A percentile compares a stretch with the other conserved stretches of the same genome.
These are phyloP conservation scores for Candida ipomoeae DNA, from an alignment of 805 yeast species.

Conservation along the genomic window DNA sequence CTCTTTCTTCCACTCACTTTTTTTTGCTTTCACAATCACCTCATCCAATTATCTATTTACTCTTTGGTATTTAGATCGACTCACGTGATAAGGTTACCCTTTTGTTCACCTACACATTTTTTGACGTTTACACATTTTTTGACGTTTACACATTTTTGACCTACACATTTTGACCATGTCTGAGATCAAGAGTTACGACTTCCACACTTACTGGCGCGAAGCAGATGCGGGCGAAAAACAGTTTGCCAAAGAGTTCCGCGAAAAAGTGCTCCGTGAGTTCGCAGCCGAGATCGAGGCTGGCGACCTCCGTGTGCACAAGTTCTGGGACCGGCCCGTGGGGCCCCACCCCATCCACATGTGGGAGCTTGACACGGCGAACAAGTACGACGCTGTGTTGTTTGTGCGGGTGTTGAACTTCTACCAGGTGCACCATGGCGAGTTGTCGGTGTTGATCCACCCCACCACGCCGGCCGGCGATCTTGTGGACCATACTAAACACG, in stretches of 20 bases:
- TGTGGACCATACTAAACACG: slow-evolving; percentile 50
- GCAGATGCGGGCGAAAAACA: slow-evolving; percentile 29
- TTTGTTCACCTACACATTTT: too few relatives aligned
- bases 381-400: slow-evolving; percentile 37
- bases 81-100: too few relatives aligned
- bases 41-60: too few relatives aligned
- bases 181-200: slow-evolving; percentile 37
- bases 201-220: slow-evolving; percentile 51
- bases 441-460: slow-evolving; percentile 56
- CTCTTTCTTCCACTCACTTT: too few relatives aligned
- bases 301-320: slow-evolving; percentile 38
- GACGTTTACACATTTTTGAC: background rate
- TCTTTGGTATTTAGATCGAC: too few relatives aligned
- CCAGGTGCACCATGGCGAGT: slow-evolving; percentile 48
- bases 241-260: slow-evolving; percentile 36
- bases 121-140: too few relatives aligned
- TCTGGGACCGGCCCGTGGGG: slow-evolving; percentile 49
- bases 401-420: slow-evolving; percentile 45
- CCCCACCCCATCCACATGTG: slow-evolving; percentile 61
- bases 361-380: slow-evolving; percentile 45
- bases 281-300: slow-evolving; percentile 40
- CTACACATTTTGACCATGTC: background rate
- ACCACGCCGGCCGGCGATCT: slow-evolving; percentile 37
- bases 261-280: slow-evolving; percentile 38
- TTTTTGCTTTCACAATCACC: too few relatives aligned